Evolutionary conservation across 768 basidiomycete genomes (phyloP).

Genomic region (Calocybe gangraenosa): DNA sequence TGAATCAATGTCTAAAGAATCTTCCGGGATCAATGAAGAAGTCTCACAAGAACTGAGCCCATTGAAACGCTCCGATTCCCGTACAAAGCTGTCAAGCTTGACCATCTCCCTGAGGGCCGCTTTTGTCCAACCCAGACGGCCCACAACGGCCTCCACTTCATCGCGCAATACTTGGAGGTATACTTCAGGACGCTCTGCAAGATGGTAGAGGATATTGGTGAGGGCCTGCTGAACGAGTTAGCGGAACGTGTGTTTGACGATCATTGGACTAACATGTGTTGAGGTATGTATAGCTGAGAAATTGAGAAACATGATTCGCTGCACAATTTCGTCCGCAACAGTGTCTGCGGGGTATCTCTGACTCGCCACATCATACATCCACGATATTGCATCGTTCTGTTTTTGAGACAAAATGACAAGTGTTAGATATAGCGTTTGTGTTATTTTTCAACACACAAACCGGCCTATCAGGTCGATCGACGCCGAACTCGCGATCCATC

Average conservation of each 20-base stretch:
- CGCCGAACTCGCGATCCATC: constrained; percentile 2
- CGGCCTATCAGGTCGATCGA: constrained; percentile 1
- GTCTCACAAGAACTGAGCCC: constrained; percentile 2
- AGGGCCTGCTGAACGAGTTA: constrained; percentile 1
- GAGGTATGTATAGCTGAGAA: constrained; percentile 1
- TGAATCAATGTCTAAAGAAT: background rate
- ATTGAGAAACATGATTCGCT: constrained; percentile 1
- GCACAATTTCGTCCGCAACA: background rate
- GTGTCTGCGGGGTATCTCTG: background rate
- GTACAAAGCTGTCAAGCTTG: constrained; percentile 7
- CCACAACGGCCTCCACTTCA: constrained; percentile 3
- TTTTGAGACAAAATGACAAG: no score
- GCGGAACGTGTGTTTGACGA: background rate
- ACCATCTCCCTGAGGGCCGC: constrained; percentile 5
- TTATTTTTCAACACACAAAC: no score
- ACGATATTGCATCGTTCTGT: constrained; percentile 1
- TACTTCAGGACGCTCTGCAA: constrained; percentile 2
- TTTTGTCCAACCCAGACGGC: constrained; percentile 3
- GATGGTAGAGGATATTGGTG: constrained; percentile 3
- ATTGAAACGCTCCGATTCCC: constrained; percentile 4
- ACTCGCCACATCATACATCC: constrained; percentile 1
- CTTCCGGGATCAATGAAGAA: background rate
- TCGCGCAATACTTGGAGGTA: background rate
- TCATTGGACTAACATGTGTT: background rate
- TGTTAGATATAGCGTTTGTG: no score